Base-by-base conservation (phyloP, 495 filamentous ascomycete genomes). In the Glutinoglossum americanum region DNA sequence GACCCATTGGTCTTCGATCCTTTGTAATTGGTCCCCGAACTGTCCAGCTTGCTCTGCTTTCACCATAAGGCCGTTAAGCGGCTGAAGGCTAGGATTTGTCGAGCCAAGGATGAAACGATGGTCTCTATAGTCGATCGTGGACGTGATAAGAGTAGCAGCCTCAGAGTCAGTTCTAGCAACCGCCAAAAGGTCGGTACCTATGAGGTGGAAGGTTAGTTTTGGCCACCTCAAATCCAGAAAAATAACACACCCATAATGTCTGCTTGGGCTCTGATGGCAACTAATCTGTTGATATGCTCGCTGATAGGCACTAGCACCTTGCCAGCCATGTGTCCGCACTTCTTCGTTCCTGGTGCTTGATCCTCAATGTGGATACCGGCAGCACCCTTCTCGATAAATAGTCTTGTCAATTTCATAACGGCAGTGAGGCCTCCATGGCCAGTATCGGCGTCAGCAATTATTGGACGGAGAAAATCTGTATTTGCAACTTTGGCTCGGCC, bases 331-430 rank as follows among this genome's bases (percentile, higher is more conserved):
- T 98, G 92, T 57, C 92, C 92, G 66, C 92, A 98, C 75, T 98
- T 98, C 80, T 98, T 98, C 39, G 92, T 98, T 44, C 92, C 92
- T 0, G 92, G 90, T 10, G 92, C 92, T 71, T 98, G 92, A 67
- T 98, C 92, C 71, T 98, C 92, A 61, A 98, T 96, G 70, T 98
- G 92, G 64, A 98, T 95, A 64, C 92, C 92, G 45, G 92, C 92
- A 35, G 92, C 92, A 66, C 92, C 92, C 64, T 89, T 88, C 76
- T 98, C 92, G 60, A 98, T 72, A 73, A 98, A 98, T 19, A 98
- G 77, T 74, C 94, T 94, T 55, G 92, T 98, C 56, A 98, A 80
- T 76, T 98, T 98, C 93, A 98, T 96, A 63, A 96, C 82, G 37
- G 92, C 92, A 15, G 93, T 98, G 60, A 98, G 75, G 65, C 92